Evolutionary conservation across 805 yeast species (phyloP).

Genomic region (Candida piceae): DNA sequence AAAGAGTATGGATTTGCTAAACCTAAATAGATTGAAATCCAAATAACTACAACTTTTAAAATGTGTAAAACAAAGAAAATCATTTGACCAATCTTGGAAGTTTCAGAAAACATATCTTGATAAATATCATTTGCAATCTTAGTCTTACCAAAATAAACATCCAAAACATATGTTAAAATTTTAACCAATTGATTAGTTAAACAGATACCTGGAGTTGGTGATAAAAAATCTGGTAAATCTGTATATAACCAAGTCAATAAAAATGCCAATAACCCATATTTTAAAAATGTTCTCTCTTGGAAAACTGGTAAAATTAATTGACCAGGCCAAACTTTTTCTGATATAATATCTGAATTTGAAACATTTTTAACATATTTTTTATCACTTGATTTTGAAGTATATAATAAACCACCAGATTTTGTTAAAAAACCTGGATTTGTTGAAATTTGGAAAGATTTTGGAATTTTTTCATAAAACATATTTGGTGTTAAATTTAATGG

Average conservation of each 20-base stretch:
- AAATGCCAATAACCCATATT: conserved; percentile 33
- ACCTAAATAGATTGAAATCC: conserved; percentile 60
- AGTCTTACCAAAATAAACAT: conserved; percentile 32
- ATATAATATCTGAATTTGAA: conserved; percentile 45
- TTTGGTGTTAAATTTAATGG: conserved; percentile 80
- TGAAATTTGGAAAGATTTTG: conserved; percentile 59
- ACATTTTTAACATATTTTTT: conserved; percentile 40
- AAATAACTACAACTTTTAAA: conserved; percentile 53
- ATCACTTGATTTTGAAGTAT: conserved; percentile 53
- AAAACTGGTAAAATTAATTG: conserved; percentile 79
- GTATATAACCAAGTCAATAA: conserved; percentile 79
- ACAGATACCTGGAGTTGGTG: conserved; percentile 91
- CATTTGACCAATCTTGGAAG: conserved; percentile 47
- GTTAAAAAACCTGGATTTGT: conserved; percentile 78
- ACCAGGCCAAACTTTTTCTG: conserved; percentile 78
- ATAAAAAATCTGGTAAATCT: conserved; percentile 82
- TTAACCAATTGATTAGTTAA: conserved; percentile 56
- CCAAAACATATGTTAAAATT: conserved; percentile 24
- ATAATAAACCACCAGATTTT: conserved; percentile 74
- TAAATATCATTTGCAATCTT: conserved; percentile 42
- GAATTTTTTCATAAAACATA: conserved; percentile 60
- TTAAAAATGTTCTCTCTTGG: conserved; percentile 42
- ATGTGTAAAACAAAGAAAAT: conserved; percentile 70
- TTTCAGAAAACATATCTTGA: conserved; percentile 41
- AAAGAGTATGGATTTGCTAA: conserved; percentile 69